These are phyloP conservation scores for Hortiboletus campestris DNA, from an alignment of 768 basidiomycete species.

Conservation along the genomic window DNA sequence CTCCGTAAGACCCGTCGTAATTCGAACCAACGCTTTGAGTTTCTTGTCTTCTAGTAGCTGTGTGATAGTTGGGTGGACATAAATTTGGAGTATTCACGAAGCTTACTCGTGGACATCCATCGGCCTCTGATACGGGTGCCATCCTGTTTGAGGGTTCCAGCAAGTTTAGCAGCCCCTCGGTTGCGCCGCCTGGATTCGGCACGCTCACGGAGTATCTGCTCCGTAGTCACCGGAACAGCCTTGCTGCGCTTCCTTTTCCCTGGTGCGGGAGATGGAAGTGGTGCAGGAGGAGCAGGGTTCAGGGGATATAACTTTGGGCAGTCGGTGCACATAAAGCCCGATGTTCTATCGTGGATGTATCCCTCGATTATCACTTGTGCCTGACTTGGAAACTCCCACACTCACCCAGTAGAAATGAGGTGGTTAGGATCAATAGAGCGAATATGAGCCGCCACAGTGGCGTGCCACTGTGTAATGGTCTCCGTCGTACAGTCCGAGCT, in stretches of 20 bases:
- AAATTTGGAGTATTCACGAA: background rate
- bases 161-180: slow-evolving; percentile 35
- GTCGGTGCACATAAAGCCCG: slow-evolving; percentile 57
- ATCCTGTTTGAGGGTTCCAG: slow-evolving; percentile 32
- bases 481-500: slow-evolving; percentile 44
- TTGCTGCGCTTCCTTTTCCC: slow-evolving; percentile 37
- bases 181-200: slow-evolving; percentile 47
- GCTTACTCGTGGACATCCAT: slow-evolving; percentile 55
- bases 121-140: slow-evolving; percentile 56
- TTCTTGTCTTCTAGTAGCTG: slow-evolving; percentile 50
- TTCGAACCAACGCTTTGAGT: slow-evolving; percentile 44
- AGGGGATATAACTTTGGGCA: slow-evolving; percentile 56
- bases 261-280: slow-evolving; percentile 41
- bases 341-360: slow-evolving; percentile 34
- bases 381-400: background rate
- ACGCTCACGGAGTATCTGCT: slow-evolving; percentile 47
- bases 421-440: slow-evolving; percentile 57
- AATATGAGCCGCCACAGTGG: slow-evolving; percentile 44
- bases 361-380: background rate
- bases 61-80: background rate
- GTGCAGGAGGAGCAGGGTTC: slow-evolving; percentile 32
- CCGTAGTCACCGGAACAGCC: slow-evolving; percentile 44
- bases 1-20: slow-evolving; percentile 62
- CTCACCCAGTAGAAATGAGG: slow-evolving; percentile 61
- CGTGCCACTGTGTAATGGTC: slow-evolving; percentile 59